Percentiles rank a stretch among this genome's conserved stretches.
These are phyloP conservation scores for Telopea speciosissima DNA, from an alignment of 177 flowering plant genomes.

Conservation along the genomic window DNA sequence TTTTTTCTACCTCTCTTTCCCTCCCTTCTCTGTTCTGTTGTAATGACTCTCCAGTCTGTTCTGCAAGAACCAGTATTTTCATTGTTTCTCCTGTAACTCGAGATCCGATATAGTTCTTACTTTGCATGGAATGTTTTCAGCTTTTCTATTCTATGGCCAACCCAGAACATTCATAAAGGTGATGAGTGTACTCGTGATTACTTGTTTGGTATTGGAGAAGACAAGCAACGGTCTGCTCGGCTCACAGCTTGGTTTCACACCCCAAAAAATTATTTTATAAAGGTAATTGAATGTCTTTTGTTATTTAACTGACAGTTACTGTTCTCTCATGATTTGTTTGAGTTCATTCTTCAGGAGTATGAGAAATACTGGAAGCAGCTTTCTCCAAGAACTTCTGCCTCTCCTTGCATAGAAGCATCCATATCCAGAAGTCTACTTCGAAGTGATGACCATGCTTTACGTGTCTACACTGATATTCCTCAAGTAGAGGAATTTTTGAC, in stretches of 20 bases:
- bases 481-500: slow-evolving; percentile 84
- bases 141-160: slow-evolving; percentile 88
- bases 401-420: slow-evolving; percentile 19
- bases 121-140: slow-evolving; percentile 37
- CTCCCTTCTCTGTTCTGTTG: not conserved
- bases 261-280: slow-evolving; percentile 73
- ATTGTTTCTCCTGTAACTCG: not conserved
- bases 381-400: slow-evolving; percentile 25
- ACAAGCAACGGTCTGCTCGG: slow-evolving; percentile 93
- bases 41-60: not conserved
- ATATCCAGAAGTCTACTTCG: slow-evolving; percentile 26
- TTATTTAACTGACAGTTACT: not conserved
- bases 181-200: slow-evolving; percentile 98
- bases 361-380: slow-evolving; percentile 42
- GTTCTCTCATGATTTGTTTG: not conserved
- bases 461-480: slow-evolving; percentile 85
- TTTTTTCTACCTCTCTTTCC: not conserved
- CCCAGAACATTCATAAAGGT: slow-evolving; percentile 48
- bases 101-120: slow-evolving; percentile 2
- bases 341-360: slow-evolving; percentile 46
- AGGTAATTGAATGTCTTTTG: slow-evolving; percentile 30
- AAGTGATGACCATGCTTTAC: slow-evolving; percentile 35
- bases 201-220: slow-evolving; percentile 87
- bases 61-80: not conserved
- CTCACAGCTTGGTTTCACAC: slow-evolving; percentile 96